Evolutionary conservation across 2,329 filamentous ascomycete genomes (phyloP), one percentile per base, ranked within the genome.

Genomic region (Fusarium citri): DNA sequence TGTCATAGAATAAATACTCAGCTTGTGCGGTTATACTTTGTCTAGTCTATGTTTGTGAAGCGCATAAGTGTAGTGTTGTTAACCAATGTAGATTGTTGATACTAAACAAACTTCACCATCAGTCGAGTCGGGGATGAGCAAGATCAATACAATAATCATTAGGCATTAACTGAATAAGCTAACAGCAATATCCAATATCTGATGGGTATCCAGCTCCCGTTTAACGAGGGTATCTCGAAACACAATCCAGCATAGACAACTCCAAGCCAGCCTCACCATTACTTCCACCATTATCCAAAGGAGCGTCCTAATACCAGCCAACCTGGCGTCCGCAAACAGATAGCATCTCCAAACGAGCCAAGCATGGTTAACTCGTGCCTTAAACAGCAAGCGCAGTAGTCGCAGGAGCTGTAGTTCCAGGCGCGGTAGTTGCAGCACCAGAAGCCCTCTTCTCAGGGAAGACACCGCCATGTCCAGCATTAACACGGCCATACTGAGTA

Each of bases 401-500:
- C 2, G 61, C 57, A 37, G 69, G 64, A 22, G 56, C 23, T 42
- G 55, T 20, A 14, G 53, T 48, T 22, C 41, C 69, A 30, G 72
- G 49, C 5, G 49, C 57, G 7, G 64, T 57, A 45, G 51, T 16
- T 26, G n/a, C 41, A 45, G 23, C 60, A 30, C 15, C 60, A 41
- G 57, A 59, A 41, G 73, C 66, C 79, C 63, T 55, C 62, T 86
- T 86, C 77, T 86, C 84, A 48, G 83, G 83, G 77, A 80, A 84
- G 46, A 77, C 75, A n/a, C 81, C 75, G n/a, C 81, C 82, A 15
- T 72, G 70, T 11, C 71, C 71, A n/a, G 80, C 72, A n/a, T 76
- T 72, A 23, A 87, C 84, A 20, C 85, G 83, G 54, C 85, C 85
- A 71, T 86, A 86, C 74, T 87, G 85, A 23, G 85, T 88, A 68